phyloP scores from a whole-genome alignment of 2,329 filamentous ascomycete species.

The Penicillium sclerotigenum region DNA sequence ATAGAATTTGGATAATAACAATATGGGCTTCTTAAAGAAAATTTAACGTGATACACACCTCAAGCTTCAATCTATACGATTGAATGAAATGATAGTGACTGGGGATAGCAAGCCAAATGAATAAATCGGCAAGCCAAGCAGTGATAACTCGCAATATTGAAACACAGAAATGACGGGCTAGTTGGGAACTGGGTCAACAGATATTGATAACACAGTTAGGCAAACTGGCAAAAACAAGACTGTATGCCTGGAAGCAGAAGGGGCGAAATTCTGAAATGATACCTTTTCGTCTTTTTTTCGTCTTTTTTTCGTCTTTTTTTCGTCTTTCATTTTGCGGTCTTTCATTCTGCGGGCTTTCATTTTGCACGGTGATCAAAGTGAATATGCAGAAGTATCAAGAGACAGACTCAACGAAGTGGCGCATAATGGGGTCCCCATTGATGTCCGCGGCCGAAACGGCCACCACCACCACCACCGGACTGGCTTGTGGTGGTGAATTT shows the following conservation, averaged over 20 bases:
- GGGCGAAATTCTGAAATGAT: not conserved
- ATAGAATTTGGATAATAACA: conserved; percentile 14
- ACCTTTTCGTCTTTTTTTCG: not conserved
- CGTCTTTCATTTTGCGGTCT: too few species aligned
- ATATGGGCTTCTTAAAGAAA: conserved; percentile 7
- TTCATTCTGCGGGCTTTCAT: too few species aligned
- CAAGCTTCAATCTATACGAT: not conserved
- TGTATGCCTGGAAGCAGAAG: not conserved
- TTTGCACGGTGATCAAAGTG: not conserved
- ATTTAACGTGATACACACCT: conserved; percentile 7
- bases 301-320: not conserved
- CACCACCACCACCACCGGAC: conserved; percentile 30
- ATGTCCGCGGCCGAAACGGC: conserved; percentile 35
- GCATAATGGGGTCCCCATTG: conserved; percentile 40
- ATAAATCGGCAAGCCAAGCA: conserved; percentile 19
- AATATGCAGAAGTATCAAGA: not conserved
- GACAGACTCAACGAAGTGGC: conserved; percentile 34
- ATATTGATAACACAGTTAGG: not conserved
- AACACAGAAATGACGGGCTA: conserved; percentile 4
- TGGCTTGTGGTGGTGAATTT: conserved; percentile 40
- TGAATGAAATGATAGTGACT: conserved; percentile 7
- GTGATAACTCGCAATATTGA: conserved; percentile 10
- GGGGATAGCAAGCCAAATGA: conserved; percentile 16
- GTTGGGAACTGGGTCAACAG: not conserved
- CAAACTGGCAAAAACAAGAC: not conserved